Evolutionary conservation across 1,284 basidiomycete species (phyloP).

Genomic region (Stereum hirsutum): DNA sequence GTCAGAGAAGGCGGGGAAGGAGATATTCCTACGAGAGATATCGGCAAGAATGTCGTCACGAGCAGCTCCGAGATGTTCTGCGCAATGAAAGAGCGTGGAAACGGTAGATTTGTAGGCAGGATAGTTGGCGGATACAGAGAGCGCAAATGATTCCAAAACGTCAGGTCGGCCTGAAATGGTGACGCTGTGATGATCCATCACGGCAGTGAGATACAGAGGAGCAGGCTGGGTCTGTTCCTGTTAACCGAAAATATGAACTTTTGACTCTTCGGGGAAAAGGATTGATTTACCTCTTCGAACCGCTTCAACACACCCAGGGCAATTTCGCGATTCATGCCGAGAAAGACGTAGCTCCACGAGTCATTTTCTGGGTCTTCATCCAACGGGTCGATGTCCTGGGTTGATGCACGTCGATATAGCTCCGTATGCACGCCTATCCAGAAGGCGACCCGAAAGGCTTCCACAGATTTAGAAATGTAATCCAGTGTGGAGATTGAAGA

Average conservation of each 20-base stretch:
- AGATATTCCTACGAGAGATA: slow-evolving; percentile 31
- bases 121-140: slow-evolving; percentile 22
- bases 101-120: slow-evolving; percentile 32
- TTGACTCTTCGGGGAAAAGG: not conserved
- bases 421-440: slow-evolving; percentile 51
- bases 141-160: slow-evolving; percentile 31
- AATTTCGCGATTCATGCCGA: slow-evolving; percentile 28
- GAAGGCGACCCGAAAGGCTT: slow-evolving; percentile 43
- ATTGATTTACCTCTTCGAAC: slow-evolving; percentile 2
- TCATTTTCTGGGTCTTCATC: too few species aligned
- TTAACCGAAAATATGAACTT: slow-evolving; percentile 16
- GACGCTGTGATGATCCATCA: slow-evolving; percentile 35
- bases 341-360: slow-evolving; percentile 44
- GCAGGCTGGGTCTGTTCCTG: slow-evolving; percentile 12
- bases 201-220: slow-evolving; percentile 38
- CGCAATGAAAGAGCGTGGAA: slow-evolving; percentile 45
- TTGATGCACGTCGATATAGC: slow-evolving; percentile 28
- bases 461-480: slow-evolving; percentile 36
- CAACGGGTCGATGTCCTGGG: too few species aligned
- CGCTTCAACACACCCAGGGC: slow-evolving; percentile 24
- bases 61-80: slow-evolving; percentile 22
- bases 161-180: slow-evolving; percentile 53
- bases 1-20: slow-evolving; percentile 37
- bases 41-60: slow-evolving; percentile 35
- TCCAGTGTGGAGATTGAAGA: slow-evolving; percentile 30